Conservation (phyloP, 2,329 filamentous ascomycete genomes). For the Paecilomyces formosus region DNA sequence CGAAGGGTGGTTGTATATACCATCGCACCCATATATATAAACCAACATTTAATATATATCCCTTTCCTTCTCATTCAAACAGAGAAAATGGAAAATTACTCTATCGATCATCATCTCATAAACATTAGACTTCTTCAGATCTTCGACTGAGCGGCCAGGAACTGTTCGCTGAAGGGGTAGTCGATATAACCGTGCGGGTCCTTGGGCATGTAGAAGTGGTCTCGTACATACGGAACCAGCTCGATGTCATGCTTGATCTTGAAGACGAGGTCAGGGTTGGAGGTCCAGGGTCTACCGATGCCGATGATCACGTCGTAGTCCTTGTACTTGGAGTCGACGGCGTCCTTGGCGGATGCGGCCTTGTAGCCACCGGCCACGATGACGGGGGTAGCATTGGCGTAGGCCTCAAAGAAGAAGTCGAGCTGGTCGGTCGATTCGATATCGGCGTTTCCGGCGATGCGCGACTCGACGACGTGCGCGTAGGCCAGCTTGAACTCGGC, state of each 20-base stretch:
- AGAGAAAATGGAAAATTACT: neutral
- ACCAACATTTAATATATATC: neutral
- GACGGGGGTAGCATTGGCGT: slow-evolving; percentile 35
- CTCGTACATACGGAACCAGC: slow-evolving; percentile 31
- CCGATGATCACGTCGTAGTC: slow-evolving; percentile 25
- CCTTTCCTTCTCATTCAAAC: neutral
- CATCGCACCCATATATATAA: no score
- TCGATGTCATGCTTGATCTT: slow-evolving; percentile 31
- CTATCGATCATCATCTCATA: neutral
- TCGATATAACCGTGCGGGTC: slow-evolving; percentile 33
- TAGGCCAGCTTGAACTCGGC: slow-evolving; percentile 51
- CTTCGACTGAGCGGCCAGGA: slow-evolving; percentile 10
- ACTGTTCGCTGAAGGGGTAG: slow-evolving; percentile 27
- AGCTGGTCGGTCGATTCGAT: slow-evolving; percentile 30
- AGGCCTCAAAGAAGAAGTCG: slow-evolving; percentile 40
- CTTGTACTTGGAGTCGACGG: slow-evolving; percentile 24
- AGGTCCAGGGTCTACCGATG: slow-evolving; percentile 37
- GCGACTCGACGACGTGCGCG: slow-evolving; percentile 55
- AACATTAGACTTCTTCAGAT: neutral
- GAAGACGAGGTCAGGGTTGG: slow-evolving; percentile 41
- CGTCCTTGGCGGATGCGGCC: slow-evolving; percentile 30
- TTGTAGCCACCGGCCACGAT: slow-evolving; percentile 45
- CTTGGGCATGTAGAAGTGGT: slow-evolving; percentile 33
- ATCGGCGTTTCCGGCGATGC: slow-evolving; percentile 29
- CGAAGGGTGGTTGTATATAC: no score